Evolutionary conservation across 495 filamentous ascomycete species (phyloP).

Genomic region (Podospora pseudopauciseta): DNA sequence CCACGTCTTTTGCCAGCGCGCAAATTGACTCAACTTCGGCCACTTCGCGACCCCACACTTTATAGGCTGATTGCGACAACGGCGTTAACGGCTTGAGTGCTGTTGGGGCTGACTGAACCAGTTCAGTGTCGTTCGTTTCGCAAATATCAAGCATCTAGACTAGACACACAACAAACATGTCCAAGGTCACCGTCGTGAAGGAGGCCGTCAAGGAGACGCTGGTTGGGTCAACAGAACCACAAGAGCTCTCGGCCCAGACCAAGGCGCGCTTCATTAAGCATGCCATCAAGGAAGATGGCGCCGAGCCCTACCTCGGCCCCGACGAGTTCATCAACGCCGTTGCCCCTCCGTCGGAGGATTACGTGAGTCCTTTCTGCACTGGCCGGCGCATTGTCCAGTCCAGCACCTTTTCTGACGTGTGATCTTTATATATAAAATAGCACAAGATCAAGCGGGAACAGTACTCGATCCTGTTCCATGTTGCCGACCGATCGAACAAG

Average conservation of each 20-base stretch:
- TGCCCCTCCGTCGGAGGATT: constrained; percentile 83
- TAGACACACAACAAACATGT: constrained; percentile 25
- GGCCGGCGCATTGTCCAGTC: neutral
- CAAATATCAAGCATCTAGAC: neutral
- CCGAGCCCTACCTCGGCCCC: constrained; percentile 73
- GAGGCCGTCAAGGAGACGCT: constrained; percentile 74
- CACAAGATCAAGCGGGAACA: constrained; percentile 97
- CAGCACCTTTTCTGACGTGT: constrained; percentile 21
- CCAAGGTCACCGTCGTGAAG: constrained; percentile 50
- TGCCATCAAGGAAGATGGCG: constrained; percentile 70
- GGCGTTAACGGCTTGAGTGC: neutral
- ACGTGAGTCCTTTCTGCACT: constrained; percentile 57
- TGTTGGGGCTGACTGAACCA: neutral
- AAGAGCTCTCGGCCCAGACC: constrained; percentile 63
- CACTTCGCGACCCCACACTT: neutral
- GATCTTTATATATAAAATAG: constrained; percentile 42
- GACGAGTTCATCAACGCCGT: constrained; percentile 87
- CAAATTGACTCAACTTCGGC: neutral
- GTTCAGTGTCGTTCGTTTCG: neutral
- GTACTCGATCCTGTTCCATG: constrained; percentile 84
- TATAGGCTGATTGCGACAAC: neutral
- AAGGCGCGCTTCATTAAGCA: constrained; percentile 71
- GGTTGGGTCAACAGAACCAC: constrained; percentile 57
- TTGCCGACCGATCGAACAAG: constrained; percentile 72
- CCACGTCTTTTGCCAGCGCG: constrained; percentile 3